Base-by-base conservation (phyloP, 1,284 basidiomycete genomes). In the Blastosporella zonata region DNA sequence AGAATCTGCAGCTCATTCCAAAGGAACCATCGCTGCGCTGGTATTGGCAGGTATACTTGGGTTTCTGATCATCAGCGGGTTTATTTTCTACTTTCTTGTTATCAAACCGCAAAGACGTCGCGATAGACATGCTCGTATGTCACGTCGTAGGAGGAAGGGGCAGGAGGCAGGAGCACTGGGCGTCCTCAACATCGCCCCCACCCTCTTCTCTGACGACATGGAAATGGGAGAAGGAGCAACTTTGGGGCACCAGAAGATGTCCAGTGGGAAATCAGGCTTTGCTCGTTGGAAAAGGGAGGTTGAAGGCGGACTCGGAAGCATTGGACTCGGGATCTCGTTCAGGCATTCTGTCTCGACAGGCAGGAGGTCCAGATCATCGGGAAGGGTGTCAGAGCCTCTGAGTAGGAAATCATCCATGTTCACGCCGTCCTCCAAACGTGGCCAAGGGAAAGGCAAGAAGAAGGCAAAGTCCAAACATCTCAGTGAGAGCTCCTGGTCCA, bases 11-110 rank as follows among this genome's bases (percentile, higher is more conserved):
- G 46, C 54, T 10, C 66, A 65, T 28, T 56, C 77, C 3, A 66
- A 68, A 53, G 83, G 83, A 34, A 79, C 81, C 0, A 78, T 84
- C 46, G 84, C 83, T 22, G 85, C 82, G 0, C 69, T 84, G 22
- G 74, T 72, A 7, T 69, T 87, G 2, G 80, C 77, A 4, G 71
- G 73, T 20, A 62, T 79, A 17, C 67, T 87, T 7, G 70, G 73
- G 13, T 69, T 80, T 56, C 46, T 84, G 18, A 53, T 78, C 8
- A 48, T 75, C 40, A 59, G 72, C 27, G 64, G 70, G 28, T 38
- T 63, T 1, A 63, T 77, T 18, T 71, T 72, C 51, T 73, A 67
- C 49, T 68, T 73, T 47, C 61, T 73, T 43, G 57, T 74, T 36
- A 65, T 72, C 47, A 73, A 78, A 25, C 78, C 77, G 27, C 74